Percentiles rank a stretch among this genome's conserved stretches.
Conservation (phyloP, 352 stramenopile species). For the Poterioochromonas sp. region DNA sequence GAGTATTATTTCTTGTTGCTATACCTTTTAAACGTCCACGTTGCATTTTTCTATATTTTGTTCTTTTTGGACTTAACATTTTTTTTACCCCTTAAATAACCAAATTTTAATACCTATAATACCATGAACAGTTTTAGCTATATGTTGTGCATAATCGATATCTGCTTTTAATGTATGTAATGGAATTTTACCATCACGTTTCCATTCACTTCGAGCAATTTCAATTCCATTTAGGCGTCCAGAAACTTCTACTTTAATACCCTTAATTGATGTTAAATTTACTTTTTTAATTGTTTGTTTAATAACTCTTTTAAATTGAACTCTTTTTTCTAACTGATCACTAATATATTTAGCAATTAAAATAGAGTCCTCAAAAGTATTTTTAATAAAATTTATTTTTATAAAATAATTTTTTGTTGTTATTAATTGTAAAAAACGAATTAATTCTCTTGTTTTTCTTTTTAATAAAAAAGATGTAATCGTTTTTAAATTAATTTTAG, state of each 20-base stretch:
- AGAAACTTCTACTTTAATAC: constrained; percentile 40
- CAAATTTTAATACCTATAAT: constrained; percentile 38
- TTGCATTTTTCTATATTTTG: constrained; percentile 42
- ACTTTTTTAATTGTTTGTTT: constrained; percentile 35
- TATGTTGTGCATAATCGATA: constrained; percentile 37
- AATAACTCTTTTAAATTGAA: constrained; percentile 37
- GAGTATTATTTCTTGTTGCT: constrained; percentile 5
- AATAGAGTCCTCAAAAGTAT: constrained; percentile 30
- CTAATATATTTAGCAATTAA: constrained; percentile 34
- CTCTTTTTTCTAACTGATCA: constrained; percentile 35
- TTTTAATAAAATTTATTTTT: constrained; percentile 43
- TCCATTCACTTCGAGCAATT: constrained; percentile 35
- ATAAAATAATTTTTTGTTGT: constrained; percentile 34
- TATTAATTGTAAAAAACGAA: constrained; percentile 29
- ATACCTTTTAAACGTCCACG: constrained; percentile 31
- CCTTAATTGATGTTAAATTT: constrained; percentile 35
- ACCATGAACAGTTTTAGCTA: constrained; percentile 33
- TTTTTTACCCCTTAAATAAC: constrained; percentile 37
- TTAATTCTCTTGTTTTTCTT: constrained; percentile 16
- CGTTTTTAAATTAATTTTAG: constrained; percentile 5
- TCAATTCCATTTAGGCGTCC: constrained; percentile 40
- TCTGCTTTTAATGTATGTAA: constrained; percentile 39
- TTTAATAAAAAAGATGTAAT: neutral
- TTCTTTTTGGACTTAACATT: constrained; percentile 37
- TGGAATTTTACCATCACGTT: constrained; percentile 33